These are phyloP conservation scores for Dioszegia aurantiaca DNA, from an alignment of 768 basidiomycete species.

Conservation along the genomic window DNA sequence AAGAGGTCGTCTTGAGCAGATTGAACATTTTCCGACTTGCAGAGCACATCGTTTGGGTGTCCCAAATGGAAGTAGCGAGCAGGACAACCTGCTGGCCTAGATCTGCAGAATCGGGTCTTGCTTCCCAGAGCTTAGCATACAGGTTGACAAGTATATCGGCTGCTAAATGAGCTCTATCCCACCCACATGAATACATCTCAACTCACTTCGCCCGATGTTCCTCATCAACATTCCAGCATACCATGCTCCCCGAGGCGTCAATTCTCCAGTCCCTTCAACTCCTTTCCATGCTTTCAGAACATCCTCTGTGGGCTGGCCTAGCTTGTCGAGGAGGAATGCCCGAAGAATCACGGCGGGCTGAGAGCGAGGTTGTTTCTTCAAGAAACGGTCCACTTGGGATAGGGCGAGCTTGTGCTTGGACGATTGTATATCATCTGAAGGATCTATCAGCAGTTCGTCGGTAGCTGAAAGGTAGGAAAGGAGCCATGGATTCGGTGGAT, in stretches of 20 bases:
- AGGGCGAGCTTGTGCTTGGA: constrained; percentile 24
- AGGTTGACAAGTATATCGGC: constrained; percentile 30
- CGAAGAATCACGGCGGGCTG: constrained; percentile 39
- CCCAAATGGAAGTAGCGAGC: constrained; percentile 22
- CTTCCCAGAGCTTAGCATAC: constrained; percentile 24
- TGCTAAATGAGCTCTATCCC: not conserved
- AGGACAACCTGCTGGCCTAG: constrained; percentile 40
- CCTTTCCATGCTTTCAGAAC: constrained; percentile 22
- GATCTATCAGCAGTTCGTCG: not conserved
- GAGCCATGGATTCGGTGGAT: not conserved
- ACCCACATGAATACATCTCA: not conserved
- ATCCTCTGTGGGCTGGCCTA: not conserved
- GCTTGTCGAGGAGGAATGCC: constrained; percentile 26
- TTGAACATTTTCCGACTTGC: constrained; percentile 40
- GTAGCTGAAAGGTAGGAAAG: not conserved
- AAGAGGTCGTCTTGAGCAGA: constrained; percentile 26
- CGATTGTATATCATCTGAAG: constrained; percentile 33
- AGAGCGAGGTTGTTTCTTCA: constrained; percentile 43
- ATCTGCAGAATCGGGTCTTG: constrained; percentile 17
- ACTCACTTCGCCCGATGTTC: constrained; percentile 33
- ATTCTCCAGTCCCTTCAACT: constrained; percentile 25
- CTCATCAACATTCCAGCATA: constrained; percentile 10
- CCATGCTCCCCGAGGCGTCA: constrained; percentile 26
- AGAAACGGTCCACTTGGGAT: constrained; percentile 22
- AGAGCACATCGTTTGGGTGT: constrained; percentile 21